Percentiles rank a stretch among this genome's conserved stretches.
Conservation (phyloP, 352 stramenopile species). For the Pythium grandisporangium region DNA sequence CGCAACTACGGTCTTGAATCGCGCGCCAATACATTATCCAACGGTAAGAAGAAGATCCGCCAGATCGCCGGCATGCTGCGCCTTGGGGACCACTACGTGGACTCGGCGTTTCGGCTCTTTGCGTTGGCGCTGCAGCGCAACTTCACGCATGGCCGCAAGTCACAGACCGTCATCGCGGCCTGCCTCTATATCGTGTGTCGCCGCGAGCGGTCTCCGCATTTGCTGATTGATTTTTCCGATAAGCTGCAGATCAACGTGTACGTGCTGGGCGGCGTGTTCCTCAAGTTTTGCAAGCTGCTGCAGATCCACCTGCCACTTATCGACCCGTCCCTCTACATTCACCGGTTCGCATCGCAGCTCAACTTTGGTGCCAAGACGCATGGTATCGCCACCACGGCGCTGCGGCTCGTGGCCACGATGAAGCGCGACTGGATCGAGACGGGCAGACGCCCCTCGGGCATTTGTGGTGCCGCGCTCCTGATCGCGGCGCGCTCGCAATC, state of each 20-base stretch:
- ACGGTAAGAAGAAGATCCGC: conserved; percentile 90
- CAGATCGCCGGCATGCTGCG: conserved; percentile 92
- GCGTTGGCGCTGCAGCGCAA: conserved; percentile 94
- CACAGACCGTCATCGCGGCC: conserved; percentile 94
- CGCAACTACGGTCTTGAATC: conserved; percentile 93
- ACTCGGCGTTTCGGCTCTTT: conserved; percentile 95
- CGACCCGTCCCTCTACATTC: conserved; percentile 98
- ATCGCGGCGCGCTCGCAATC: conserved; percentile 96
- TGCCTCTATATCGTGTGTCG: conserved; percentile 99
- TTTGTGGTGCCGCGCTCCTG: conserved; percentile 95
- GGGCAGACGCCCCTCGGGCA: conserved; percentile 93
- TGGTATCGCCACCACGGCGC: conserved; percentile 91
- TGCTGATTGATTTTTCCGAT: conserved; percentile 99
- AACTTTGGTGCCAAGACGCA: conserved; percentile 93
- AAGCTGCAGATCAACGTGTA: conserved; percentile 95
- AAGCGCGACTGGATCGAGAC: conserved; percentile 99
- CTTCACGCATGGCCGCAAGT: conserved; percentile 94
- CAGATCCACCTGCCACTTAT: conserved; percentile 97
- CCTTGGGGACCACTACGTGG: conserved; percentile 92
- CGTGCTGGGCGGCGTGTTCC: conserved; percentile 77
- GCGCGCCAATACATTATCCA: conserved; percentile 93
- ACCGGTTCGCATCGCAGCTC: conserved; percentile 96
- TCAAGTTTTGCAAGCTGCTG: conserved; percentile 90
- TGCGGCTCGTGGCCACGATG: conserved; percentile 96
- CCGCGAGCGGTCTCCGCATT: conserved; percentile 95